Evolutionary conservation across 2,329 filamentous ascomycete species (phyloP).

Genomic region (Pseudocercospora vitis): DNA sequence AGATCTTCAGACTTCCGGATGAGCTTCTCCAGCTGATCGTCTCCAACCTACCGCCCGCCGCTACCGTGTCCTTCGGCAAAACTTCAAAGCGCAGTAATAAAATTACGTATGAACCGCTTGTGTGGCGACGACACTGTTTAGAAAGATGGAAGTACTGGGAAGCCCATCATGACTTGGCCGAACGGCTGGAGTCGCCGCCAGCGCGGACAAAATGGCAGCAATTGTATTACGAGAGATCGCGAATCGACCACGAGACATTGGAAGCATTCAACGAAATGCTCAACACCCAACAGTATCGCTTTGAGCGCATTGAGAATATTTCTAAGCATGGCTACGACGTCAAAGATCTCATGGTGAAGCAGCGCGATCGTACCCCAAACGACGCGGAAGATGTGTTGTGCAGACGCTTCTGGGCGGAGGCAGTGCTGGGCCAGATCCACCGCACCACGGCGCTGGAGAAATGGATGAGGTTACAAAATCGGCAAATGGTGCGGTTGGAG

Average conservation of each 20-base stretch:
- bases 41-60: slow-evolving; percentile 56
- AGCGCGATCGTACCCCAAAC: slow-evolving; percentile 61
- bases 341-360: slow-evolving; percentile 72
- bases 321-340: slow-evolving; percentile 77
- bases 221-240: slow-evolving; percentile 41
- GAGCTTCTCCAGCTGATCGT: slow-evolving; percentile 84
- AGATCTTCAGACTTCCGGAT: slow-evolving; percentile 60
- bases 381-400: slow-evolving; percentile 73
- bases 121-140: slow-evolving; percentile 78
- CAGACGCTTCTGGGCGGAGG: slow-evolving; percentile 72
- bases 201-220: slow-evolving; percentile 63
- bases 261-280: slow-evolving; percentile 65
- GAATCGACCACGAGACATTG: slow-evolving; percentile 38
- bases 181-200: slow-evolving; percentile 50
- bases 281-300: slow-evolving; percentile 66
- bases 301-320: slow-evolving; percentile 69
- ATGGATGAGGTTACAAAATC: slow-evolving; percentile 63
- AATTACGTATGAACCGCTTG: slow-evolving; percentile 67
- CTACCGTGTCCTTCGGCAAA: slow-evolving; percentile 55
- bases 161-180: slow-evolving; percentile 58
- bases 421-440: slow-evolving; percentile 76
- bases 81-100: slow-evolving; percentile 64
- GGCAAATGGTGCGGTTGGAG: slow-evolving; percentile 64
- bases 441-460: slow-evolving; percentile 74
- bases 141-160: slow-evolving; percentile 74